Evolutionary conservation across 2,329 filamentous ascomycete species (phyloP).

Genomic region (Bipolaris oryzae): DNA sequence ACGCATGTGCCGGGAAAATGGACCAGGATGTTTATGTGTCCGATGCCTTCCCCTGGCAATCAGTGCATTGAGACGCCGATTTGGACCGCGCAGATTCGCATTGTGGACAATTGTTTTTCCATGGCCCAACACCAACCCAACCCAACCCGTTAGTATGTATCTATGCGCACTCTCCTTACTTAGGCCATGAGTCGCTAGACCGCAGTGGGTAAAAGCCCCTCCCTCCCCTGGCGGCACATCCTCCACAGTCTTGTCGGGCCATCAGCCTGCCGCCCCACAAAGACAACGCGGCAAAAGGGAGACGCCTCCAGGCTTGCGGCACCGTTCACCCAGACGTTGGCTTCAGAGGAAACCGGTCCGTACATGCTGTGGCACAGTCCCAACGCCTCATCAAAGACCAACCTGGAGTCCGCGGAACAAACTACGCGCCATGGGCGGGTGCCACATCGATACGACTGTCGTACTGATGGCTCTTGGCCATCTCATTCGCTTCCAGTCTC

Average conservation of each 20-base stretch:
- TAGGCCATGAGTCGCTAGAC: neutral
- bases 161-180: constrained; percentile 3
- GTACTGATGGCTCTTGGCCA: constrained; percentile 19
- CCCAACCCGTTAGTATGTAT: too few species aligned
- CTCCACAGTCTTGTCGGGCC: constrained; percentile 27
- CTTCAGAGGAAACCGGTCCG: constrained; percentile 11
- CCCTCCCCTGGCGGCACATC: constrained; percentile 20
- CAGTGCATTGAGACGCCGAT: neutral
- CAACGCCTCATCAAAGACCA: constrained; percentile 9
- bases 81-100: constrained; percentile 8
- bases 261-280: constrained; percentile 22
- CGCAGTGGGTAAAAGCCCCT: constrained; percentile 5
- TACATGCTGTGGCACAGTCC: constrained; percentile 13
- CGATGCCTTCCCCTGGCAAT: neutral
- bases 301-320: constrained; percentile 5
- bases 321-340: constrained; percentile 1
- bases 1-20: neutral
- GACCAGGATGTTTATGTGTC: neutral
- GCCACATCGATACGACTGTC: neutral
- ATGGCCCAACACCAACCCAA: constrained; percentile 1
- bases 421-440: neutral
- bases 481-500: constrained; percentile 21
- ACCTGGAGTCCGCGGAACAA: constrained; percentile 5
- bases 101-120: constrained; percentile 14
- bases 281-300: constrained; percentile 12